Base-by-base conservation (phyloP, 352 stramenopile species). In the Paralagenidium karlingii region DNA sequence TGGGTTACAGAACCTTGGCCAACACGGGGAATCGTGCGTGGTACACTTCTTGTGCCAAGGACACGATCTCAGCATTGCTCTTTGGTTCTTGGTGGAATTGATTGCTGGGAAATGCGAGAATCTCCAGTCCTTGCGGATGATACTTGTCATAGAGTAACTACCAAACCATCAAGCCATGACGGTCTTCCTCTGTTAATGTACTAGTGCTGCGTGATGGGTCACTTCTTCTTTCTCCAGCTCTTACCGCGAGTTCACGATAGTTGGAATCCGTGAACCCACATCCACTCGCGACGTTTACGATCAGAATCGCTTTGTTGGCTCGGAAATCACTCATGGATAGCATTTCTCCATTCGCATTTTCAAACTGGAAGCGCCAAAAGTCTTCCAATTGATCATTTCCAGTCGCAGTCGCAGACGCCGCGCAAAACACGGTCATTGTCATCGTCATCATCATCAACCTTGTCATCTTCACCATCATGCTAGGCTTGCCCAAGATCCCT, bases 41-140 rank as follows among this genome's bases (percentile, higher is more conserved):
- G 45, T 88, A 87, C 13, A 63, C 63, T 10, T 81, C 62, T 43
- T 80, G 46, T 0, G 71, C 65, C 45, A 92, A 95, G 26, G 71
- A 51, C 42, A 85, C 43, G 50, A 94, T 93, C 26, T 88, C 59
- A 6, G 59, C 47, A 8, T 78, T 38, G 1, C 53, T 66, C 22
- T 74, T 61, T 5, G 81, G 71, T 57, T 98, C 88, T 56, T 97
- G 86, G 8, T 60, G 43, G 58, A 98, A 98, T 55, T 98, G 92
- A 62, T 98, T 97, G 75, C 92, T 97, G 6, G 92, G 92, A 63
- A 98, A 97, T 15, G 67, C 86, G 25, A 97, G 55, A 49, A 97
- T 87, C 53, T 76, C 74, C 28, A 96, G 66, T 1, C 77, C 77
- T 30, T 63, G 39, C 20, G 58, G 38, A 33, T 81, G 61, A 47